Base-by-base conservation (phyloP, 2,329 filamentous ascomycete genomes). In the Sporothrix euskadiensis region DNA sequence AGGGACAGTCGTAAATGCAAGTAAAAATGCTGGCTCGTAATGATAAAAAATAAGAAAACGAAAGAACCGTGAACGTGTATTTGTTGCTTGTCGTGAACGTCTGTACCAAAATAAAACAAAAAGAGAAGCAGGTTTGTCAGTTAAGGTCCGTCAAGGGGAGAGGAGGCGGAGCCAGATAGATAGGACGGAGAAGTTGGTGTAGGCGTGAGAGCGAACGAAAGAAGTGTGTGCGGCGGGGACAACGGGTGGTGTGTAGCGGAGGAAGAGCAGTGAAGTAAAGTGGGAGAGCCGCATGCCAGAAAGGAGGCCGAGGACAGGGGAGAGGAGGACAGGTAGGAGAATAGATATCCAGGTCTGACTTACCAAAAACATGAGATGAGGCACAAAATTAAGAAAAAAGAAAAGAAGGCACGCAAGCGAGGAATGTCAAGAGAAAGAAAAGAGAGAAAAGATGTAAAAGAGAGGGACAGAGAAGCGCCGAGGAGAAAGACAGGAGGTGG, bases 1-100 rank as follows among this genome's bases (percentile, higher is more conserved):
- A 63, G 75, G 73, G 71, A 70, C 22, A 73, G 47, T 72, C 69
- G 74, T 72, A 30, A 69, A 76, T 9, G 69, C 49, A 59, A 69
- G 47, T 47, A 35, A 41, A 32, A 49, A 70, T 26, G 32, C 39
- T 57, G 19, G n/a, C 22, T 59, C 49, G 66, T 69, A 32, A 69
- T 61, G 44, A 30, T 54, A 52, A 54, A 30, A 16, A 69, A 56
- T 2, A 4, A 32, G 9, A 61, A 49, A 22, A 22, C 26, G 14
- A 41, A 44, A 41, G 47, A 26, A 49, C 39, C 7, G 30, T 3
- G 35, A 69, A 54, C 22, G 54, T 44, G 14, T 16, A 49, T 49
- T 3, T 16, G 44, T 49, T 49, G 26, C 5, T 47, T 26, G n/a
- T 49, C 19, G 70, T 26, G 12, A 52, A 44, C 10, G 14, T 71